A percentile compares a stretch with the other conserved stretches of the same genome.
These are phyloP conservation scores for Fusarium chlamydosporum DNA, from an alignment of 2,329 filamentous ascomycete species.

Conservation along the genomic window DNA sequence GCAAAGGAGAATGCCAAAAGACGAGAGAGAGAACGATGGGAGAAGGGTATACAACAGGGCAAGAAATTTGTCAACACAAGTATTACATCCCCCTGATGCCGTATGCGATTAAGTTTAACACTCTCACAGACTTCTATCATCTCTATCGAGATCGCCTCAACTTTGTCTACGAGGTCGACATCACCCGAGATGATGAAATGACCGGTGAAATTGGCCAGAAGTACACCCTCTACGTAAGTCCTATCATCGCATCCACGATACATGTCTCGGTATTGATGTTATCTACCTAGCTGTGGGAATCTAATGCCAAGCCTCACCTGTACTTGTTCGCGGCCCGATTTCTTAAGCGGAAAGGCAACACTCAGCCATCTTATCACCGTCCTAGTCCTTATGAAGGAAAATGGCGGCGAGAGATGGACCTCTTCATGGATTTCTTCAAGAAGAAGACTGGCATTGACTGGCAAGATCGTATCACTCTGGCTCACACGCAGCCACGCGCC, in stretches of 20 bases:
- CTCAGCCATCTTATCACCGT: constrained; percentile 56
- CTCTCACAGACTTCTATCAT: constrained; percentile 68
- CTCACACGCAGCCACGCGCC: constrained; percentile 51
- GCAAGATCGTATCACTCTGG: constrained; percentile 65
- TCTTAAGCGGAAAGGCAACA: constrained; percentile 59
- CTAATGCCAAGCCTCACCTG: constrained; percentile 68
- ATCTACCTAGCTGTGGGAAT: constrained; percentile 74
- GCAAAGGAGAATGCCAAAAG: constrained; percentile 52
- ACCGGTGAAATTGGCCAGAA: constrained; percentile 67
- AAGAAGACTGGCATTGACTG: constrained; percentile 71
- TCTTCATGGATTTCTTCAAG: constrained; percentile 71
- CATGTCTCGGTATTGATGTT: constrained; percentile 1
- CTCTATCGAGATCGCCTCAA: constrained; percentile 73
- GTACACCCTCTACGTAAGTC: constrained; percentile 71
- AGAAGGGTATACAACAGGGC: constrained; percentile 58
- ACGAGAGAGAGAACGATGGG: constrained; percentile 54
- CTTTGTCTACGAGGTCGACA: constrained; percentile 74
- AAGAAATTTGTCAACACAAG: constrained; percentile 65
- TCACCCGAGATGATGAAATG: constrained; percentile 67
- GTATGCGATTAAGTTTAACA: background rate
- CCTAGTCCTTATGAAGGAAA: constrained; percentile 57
- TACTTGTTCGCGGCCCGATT: constrained; percentile 73
- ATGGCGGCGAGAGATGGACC: constrained; percentile 61
- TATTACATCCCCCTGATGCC: constrained; percentile 44
- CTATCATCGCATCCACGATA: background rate